Percentiles rank a stretch among this genome's conserved stretches.
phyloP scores from a whole-genome alignment of 1,139 yeast genomes.

The Pichia cactophila region DNA sequence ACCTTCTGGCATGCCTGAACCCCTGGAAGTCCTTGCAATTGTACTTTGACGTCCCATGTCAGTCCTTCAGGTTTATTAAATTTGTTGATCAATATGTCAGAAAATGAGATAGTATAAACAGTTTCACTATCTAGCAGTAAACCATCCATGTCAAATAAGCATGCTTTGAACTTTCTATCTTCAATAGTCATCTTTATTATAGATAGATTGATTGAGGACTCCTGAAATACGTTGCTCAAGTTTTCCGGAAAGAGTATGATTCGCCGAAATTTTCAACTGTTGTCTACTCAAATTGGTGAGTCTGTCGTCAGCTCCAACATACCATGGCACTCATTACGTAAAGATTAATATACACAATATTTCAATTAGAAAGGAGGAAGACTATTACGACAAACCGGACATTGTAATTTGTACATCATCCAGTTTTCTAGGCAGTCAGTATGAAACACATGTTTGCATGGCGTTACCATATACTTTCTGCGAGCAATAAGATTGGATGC shows the following conservation, averaged over 20 bases:
- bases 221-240: background rate
- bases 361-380: conserved; percentile 57
- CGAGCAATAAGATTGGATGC: conserved; percentile 26
- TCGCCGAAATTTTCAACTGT: no score
- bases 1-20: conserved; percentile 57
- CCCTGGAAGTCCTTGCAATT: conserved; percentile 89
- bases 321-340: no score
- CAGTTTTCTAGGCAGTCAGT: conserved; percentile 79
- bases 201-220: background rate
- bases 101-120: conserved; percentile 70
- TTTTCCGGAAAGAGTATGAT: no score
- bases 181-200: background rate
- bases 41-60: conserved; percentile 83
- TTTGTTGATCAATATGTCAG: conserved; percentile 54
- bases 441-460: conserved; percentile 87
- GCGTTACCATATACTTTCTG: conserved; percentile 75
- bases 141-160: conserved; percentile 97
- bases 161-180: conserved; percentile 48
- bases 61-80: conserved; percentile 60
- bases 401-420: conserved; percentile 89
- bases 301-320: no score
- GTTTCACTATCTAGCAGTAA: conserved; percentile 86
- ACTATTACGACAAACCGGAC: conserved; percentile 86
- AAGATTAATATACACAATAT: background rate
- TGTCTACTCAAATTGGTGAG: no score